Evolutionary conservation across 306 rosid genomes (phyloP), one percentile per base, ranked within the genome.

Genomic region (Argentina anserina): DNA sequence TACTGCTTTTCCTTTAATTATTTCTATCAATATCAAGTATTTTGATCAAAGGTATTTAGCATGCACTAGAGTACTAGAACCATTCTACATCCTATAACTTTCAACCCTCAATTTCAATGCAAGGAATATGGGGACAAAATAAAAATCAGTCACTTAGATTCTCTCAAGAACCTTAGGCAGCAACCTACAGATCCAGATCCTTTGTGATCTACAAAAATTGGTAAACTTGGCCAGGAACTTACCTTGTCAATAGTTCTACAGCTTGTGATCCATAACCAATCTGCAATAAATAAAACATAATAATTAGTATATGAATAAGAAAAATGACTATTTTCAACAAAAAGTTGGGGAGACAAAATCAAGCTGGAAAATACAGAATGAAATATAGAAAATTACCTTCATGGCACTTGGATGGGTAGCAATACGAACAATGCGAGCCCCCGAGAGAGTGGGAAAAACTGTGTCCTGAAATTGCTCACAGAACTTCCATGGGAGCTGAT

Each of bases 201-300:
- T 52, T 7, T 50, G 53, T 52, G 69, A 71, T 53, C 40, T 36
- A 36, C 36, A 70, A 34, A 36, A 39, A 61, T 1, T 33, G 46
- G 12, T 61, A 33, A 23, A 42, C 14, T 49, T 1, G 31, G 70
- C 29, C 62, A 29, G 25, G 49, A 65, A 65, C 90, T 80, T 84
- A 94, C 98, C 98, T 90, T 76, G 84, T 81, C 86, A 94, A 85
- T 50, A 94, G 97, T 75, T 94, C 88, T 29, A 94, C 97, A 29
- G 98, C 98, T 86, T 94, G 92, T 52, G 97, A 94, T 65, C 98
- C 98, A 83, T 94, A 94, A 28, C 98, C 98, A 84, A 86, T 90
- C 98, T 94, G 84, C 83, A 69, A 50, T 50, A 70, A 77, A 68
- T 63, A 67, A 28, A 28, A 14, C 4, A 26, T 6, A 10, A 58